phyloP scores from a whole-genome alignment of 805 yeast species.

The Sugiyamaella lignohabitans region DNA sequence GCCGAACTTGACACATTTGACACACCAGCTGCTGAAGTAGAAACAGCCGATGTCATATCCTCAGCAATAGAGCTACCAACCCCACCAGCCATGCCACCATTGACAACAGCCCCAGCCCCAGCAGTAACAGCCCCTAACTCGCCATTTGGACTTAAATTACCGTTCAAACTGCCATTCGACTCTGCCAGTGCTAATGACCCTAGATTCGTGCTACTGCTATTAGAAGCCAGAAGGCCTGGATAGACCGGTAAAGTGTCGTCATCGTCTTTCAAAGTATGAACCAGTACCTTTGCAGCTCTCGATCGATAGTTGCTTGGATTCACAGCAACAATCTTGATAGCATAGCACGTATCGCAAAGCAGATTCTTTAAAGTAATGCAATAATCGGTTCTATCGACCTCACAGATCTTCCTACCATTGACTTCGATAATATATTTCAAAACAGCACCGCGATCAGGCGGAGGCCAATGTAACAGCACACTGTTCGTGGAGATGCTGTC shows the following conservation, averaged over 20 bases:
- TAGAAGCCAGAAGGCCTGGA: neutral
- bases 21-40: neutral
- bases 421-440: conserved; percentile 30
- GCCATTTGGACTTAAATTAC: no score
- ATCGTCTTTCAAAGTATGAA: conserved; percentile 24
- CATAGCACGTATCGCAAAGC: conserved; percentile 29
- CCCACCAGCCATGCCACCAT: neutral
- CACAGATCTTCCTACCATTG: conserved; percentile 29
- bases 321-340: conserved; percentile 31
- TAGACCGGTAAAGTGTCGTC: conserved; percentile 24
- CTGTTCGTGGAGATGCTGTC: conserved; percentile 27
- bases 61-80: neutral
- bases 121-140: neutral
- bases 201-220: no score
- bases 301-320: conserved; percentile 26
- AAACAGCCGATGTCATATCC: neutral
- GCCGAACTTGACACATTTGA: neutral
- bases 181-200: neutral
- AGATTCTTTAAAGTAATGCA: conserved; percentile 30
- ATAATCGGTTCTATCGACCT: conserved; percentile 31
- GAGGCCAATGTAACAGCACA: conserved; percentile 31
- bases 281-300: conserved; percentile 21
- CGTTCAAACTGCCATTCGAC: no score
- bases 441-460: conserved; percentile 28
- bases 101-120: neutral